A percentile compares a stretch with the other conserved stretches of the same genome.
phyloP scores from a whole-genome alignment of 2,329 filamentous ascomycete species.

The Neonectria magnoliae region DNA sequence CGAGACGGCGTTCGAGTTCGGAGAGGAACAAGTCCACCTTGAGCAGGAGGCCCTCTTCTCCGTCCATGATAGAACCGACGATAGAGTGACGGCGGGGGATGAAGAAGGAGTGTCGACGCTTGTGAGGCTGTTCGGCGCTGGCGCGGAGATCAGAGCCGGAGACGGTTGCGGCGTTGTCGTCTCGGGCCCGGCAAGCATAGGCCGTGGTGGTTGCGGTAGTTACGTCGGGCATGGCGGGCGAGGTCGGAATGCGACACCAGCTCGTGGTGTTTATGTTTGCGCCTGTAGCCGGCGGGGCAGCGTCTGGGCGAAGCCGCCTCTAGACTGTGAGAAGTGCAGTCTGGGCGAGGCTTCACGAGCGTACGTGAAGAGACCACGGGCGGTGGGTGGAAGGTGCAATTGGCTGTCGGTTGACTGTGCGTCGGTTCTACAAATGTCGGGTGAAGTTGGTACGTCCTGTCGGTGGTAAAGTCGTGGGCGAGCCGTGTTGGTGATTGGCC shows the following conservation, averaged over 20 bases:
- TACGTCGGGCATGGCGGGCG: slow-evolving; percentile 50
- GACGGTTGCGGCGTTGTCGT: slow-evolving; percentile 49
- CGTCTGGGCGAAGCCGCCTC: slow-evolving; percentile 27
- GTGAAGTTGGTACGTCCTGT: slow-evolving; percentile 26
- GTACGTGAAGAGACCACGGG: slow-evolving; percentile 35
- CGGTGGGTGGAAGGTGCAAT: slow-evolving; percentile 35
- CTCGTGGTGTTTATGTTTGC: slow-evolving; percentile 25
- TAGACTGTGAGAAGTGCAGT: slow-evolving; percentile 25
- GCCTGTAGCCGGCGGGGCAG: slow-evolving; percentile 24
- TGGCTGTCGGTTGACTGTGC: slow-evolving; percentile 29
- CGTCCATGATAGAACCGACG: slow-evolving; percentile 69
- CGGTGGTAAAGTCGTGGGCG: slow-evolving; percentile 31
- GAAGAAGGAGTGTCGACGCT: slow-evolving; percentile 66
- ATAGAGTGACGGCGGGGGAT: slow-evolving; percentile 67
- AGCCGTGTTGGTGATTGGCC: slow-evolving; percentile 32
- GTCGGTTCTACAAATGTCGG: slow-evolving; percentile 14
- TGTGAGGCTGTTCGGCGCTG: slow-evolving; percentile 42
- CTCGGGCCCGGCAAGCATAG: slow-evolving; percentile 47
- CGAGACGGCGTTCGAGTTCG: slow-evolving; percentile 86
- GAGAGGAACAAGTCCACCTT: slow-evolving; percentile 83
- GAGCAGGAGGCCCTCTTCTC: slow-evolving; percentile 69
- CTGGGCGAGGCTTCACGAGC: slow-evolving; percentile 25
- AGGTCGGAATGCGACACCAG: slow-evolving; percentile 17
- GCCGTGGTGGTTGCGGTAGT: slow-evolving; percentile 52
- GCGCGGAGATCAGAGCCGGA: slow-evolving; percentile 54